These are phyloP conservation scores for Strigomonas galati DNA, from an alignment of 208 protist species.

Conservation along the genomic window DNA sequence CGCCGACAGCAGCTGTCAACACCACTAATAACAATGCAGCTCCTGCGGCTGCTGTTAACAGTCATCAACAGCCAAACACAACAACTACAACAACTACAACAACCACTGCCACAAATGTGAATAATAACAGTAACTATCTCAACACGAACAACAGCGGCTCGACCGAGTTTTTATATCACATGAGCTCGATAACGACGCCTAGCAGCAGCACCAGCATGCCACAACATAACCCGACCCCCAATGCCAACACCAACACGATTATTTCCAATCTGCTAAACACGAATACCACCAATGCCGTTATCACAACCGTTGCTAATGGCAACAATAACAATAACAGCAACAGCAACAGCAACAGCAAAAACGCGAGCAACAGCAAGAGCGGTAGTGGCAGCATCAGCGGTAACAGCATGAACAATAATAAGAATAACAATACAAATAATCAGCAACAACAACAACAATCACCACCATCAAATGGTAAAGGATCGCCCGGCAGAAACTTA, in stretches of 20 bases:
- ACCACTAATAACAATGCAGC: too few relatives aligned
- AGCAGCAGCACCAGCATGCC: background rate
- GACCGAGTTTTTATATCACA: background rate
- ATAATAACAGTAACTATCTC: background rate
- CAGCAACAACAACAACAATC: too few relatives aligned
- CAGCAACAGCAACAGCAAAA: background rate
- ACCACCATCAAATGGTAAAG: too few relatives aligned
- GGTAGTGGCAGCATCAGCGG: background rate
- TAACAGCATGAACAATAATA: background rate
- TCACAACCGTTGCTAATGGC: too few relatives aligned
- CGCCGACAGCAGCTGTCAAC: too few relatives aligned
- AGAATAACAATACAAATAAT: too few relatives aligned
- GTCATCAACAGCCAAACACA: too few relatives aligned
- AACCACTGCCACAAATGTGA: too few relatives aligned
- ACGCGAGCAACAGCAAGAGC: background rate
- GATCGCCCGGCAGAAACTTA: background rate
- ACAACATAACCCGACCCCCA: background rate
- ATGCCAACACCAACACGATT: background rate
- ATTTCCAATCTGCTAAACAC: background rate
- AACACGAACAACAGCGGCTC: background rate
- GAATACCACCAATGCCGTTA: too few relatives aligned
- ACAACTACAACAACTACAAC: too few relatives aligned
- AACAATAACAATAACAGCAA: background rate
- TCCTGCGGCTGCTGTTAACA: too few relatives aligned
- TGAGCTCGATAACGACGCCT: background rate